A percentile compares a stretch with the other conserved stretches of the same genome.
Evolutionary conservation across 352 stramenopile species (phyloP).

Genomic region (Globisporangium yorkense): DNA sequence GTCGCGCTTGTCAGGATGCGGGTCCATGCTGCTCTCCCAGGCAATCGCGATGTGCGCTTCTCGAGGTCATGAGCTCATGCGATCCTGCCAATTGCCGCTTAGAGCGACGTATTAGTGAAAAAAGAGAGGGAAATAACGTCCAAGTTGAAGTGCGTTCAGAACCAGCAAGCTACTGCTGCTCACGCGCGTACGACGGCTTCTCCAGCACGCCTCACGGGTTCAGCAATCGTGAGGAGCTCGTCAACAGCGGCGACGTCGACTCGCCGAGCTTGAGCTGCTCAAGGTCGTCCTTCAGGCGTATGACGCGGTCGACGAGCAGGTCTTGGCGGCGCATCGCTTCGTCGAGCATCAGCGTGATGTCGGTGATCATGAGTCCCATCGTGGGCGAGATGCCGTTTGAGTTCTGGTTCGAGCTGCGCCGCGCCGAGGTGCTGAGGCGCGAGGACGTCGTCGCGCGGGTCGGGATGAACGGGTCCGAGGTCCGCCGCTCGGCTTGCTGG

Average conservation of each 20-base stretch:
- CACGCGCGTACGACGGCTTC: no score
- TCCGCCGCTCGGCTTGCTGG: constrained; percentile 19
- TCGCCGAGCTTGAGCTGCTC: constrained; percentile 15
- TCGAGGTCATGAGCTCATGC: no score
- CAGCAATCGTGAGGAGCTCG: background rate
- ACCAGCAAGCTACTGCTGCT: no score
- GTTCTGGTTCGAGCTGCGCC: constrained; percentile 17
- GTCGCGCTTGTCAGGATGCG: background rate
- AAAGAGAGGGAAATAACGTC: no score
- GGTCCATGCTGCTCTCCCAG: background rate
- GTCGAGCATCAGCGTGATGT: constrained; percentile 33
- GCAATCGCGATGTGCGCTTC: no score
- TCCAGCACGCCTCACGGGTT: background rate
- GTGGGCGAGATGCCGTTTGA: constrained; percentile 18
- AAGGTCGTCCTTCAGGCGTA: constrained; percentile 30
- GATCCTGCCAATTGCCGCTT: no score
- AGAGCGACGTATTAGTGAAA: no score
- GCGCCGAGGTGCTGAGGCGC: constrained; percentile 27
- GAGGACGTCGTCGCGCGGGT: constrained; percentile 26
- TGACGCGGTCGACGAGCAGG: constrained; percentile 30
- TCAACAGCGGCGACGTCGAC: background rate
- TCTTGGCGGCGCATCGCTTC: constrained; percentile 43
- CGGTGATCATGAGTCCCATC: constrained; percentile 39
- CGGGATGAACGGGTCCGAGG: constrained; percentile 18
- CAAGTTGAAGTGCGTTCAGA: no score